Percentiles rank a stretch among this genome's conserved stretches.
phyloP scores from a whole-genome alignment of 106 monocot species.

The Dendrobium chrysotoxum region DNA sequence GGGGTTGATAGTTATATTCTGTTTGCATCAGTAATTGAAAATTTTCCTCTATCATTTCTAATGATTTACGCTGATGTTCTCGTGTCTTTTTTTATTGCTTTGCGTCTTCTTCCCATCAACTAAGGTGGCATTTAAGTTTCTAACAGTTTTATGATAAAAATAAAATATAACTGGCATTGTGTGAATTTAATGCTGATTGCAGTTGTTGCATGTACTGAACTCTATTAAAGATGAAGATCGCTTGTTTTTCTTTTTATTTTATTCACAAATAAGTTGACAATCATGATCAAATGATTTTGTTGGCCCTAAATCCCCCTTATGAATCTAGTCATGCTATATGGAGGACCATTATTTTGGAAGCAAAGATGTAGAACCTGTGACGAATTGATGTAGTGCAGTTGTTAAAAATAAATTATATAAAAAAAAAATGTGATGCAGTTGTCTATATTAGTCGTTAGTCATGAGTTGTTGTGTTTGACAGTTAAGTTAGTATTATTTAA shows the following conservation, averaged over 20 bases:
- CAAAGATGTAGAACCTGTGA: too few relatives aligned
- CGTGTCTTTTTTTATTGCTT: neutral
- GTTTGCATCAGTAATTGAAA: neutral
- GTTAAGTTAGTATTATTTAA: too few relatives aligned
- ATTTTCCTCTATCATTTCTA: neutral
- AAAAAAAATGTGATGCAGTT: too few relatives aligned
- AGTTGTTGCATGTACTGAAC: neutral
- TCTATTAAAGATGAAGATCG: neutral
- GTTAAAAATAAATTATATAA: too few relatives aligned
- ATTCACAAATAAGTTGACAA: neutral
- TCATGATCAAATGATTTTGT: neutral
- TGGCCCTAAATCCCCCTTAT: neutral
- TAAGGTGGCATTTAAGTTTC: neutral
- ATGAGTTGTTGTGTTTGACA: too few relatives aligned
- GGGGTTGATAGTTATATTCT: neutral
- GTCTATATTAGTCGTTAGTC: too few relatives aligned
- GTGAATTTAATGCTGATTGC: neutral
- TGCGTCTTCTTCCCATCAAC: neutral
- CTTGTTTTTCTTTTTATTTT: neutral
- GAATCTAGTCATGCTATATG: neutral
- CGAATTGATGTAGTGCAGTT: too few relatives aligned
- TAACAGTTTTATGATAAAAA: neutral
- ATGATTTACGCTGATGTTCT: neutral
- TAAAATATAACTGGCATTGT: neutral
- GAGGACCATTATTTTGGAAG: neutral